Evolutionary conservation across 164 flowering plant genomes (phyloP).

Genomic region (Tetrastigma voinierianum): DNA sequence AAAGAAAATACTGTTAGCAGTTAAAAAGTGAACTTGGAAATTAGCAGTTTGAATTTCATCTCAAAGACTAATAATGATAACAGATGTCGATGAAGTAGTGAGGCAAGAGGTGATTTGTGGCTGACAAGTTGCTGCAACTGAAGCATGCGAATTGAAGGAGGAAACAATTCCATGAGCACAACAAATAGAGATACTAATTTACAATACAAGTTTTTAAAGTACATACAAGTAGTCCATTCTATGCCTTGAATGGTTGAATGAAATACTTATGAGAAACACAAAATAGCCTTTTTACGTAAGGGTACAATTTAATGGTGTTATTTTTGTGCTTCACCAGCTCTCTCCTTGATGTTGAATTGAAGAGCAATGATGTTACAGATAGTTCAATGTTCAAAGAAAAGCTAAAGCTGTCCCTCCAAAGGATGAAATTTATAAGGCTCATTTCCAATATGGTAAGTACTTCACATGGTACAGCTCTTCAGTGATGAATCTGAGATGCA

Average conservation of each 20-base stretch:
- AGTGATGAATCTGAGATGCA: neutral
- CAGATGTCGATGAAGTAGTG: neutral
- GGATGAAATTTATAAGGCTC: neutral
- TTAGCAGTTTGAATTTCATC: neutral
- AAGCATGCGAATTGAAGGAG: neutral
- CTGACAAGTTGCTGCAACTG: neutral
- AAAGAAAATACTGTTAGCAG: neutral
- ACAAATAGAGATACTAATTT: neutral
- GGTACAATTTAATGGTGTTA: too few relatives aligned
- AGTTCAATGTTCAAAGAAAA: too few relatives aligned
- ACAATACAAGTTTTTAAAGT: neutral
- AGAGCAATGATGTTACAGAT: too few relatives aligned
- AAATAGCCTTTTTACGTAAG: too few relatives aligned
- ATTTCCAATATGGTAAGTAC: neutral
- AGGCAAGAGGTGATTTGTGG: neutral
- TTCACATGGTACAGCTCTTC: neutral
- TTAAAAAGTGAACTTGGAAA: neutral
- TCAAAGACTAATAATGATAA: neutral
- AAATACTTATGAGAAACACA: too few relatives aligned
- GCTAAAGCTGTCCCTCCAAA: too few relatives aligned
- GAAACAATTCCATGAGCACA: neutral
- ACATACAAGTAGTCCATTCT: neutral
- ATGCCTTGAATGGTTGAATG: neutral
- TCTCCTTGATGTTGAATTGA: too few relatives aligned
- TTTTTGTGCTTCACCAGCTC: too few relatives aligned